phyloP scores from a whole-genome alignment of 495 filamentous ascomycete species.

The Talaromyces liani region DNA sequence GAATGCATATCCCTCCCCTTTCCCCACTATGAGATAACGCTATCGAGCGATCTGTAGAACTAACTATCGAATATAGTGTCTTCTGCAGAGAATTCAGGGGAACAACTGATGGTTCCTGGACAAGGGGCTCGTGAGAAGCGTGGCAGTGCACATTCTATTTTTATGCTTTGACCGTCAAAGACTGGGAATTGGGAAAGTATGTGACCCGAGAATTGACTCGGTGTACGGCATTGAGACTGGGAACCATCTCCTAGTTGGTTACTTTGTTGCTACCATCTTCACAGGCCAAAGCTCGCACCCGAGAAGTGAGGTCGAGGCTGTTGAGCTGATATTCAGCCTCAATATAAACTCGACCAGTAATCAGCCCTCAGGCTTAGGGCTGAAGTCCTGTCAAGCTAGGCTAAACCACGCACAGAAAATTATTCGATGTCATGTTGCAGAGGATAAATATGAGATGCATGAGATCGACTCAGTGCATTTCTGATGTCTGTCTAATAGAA shows the following conservation, averaged over 20 bases:
- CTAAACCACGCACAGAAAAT: background rate
- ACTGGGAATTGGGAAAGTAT: background rate
- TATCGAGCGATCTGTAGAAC: background rate
- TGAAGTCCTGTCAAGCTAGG: background rate
- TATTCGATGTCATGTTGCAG: background rate
- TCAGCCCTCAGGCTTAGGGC: background rate
- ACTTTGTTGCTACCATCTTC: background rate
- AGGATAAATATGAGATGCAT: background rate
- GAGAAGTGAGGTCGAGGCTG: background rate
- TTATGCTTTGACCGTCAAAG: background rate
- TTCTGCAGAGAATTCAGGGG: background rate
- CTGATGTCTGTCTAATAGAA: background rate
- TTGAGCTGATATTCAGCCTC: background rate
- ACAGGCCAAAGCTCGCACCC: background rate
- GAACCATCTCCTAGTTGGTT: background rate
- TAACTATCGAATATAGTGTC: background rate
- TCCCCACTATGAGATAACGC: background rate
- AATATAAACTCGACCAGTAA: background rate
- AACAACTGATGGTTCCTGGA: background rate
- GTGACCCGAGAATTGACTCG: background rate
- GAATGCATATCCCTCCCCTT: background rate
- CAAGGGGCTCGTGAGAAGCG: background rate
- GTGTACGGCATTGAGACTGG: background rate
- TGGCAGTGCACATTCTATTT: constrained; percentile 6
- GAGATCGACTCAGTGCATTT: background rate